phyloP scores from a whole-genome alignment of 2,329 filamentous ascomycete species.

The Coleophoma cylindrospora region DNA sequence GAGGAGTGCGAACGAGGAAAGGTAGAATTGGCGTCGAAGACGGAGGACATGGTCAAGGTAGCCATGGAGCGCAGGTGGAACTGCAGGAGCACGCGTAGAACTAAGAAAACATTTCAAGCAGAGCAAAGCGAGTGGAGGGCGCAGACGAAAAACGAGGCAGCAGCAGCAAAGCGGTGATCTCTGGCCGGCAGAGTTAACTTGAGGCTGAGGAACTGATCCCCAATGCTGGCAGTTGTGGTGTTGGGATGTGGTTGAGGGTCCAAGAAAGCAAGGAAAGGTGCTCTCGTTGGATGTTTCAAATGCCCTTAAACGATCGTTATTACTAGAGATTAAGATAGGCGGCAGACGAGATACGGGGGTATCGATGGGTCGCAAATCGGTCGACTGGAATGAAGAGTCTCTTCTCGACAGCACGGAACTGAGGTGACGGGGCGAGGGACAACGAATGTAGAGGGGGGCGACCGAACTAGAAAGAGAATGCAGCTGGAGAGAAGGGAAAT shows the following conservation, averaged over 20 bases:
- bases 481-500: neutral
- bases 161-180: neutral
- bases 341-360: neutral
- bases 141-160: neutral
- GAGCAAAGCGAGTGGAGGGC: neutral
- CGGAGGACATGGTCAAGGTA: conserved; percentile 23
- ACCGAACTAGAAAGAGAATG: neutral
- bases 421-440: neutral
- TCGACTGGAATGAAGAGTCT: neutral
- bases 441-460: neutral
- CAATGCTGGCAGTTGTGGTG: neutral
- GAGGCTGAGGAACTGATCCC: conserved; percentile 5
- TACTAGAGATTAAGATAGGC: conserved; percentile 1
- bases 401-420: neutral
- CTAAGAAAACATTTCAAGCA: conserved; percentile 19
- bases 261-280: neutral
- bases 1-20: conserved; percentile 28
- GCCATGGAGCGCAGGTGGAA: conserved; percentile 20
- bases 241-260: neutral
- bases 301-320: neutral
- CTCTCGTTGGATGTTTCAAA: neutral
- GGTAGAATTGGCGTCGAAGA: conserved; percentile 17
- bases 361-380: neutral
- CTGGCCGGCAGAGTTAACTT: conserved; percentile 10
- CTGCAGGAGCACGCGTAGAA: conserved; percentile 11